Base-by-base conservation (phyloP, 306 rosid species). In the Cucumis cinereus region DNA sequence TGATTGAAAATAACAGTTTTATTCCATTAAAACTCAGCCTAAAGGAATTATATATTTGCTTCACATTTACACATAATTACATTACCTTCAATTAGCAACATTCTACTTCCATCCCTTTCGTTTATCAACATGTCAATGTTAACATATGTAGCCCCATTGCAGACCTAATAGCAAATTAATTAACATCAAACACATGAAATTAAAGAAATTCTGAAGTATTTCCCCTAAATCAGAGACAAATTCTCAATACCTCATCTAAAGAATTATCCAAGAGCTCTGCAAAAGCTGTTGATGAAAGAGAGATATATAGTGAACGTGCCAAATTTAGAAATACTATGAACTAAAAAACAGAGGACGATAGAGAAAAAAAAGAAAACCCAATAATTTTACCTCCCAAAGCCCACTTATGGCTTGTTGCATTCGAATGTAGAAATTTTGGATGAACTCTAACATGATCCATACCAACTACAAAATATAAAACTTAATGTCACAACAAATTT, bases 321-420 rank as follows among this genome's bases (percentile, higher is more conserved):
- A 73, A 41, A 24, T 11, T 41, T 19, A 41, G 28, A 33, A 49
- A 49, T 4, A 49, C 0, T 30, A 30, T 30, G 35, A 30, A 30
- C 35, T 14, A 6, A 38, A 38, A 40, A 40, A 40, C 10, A 40
- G 43, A 40, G 43, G 43, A 40, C 2, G 2, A 26, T 26, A 26
- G 2, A 26, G 2, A 7, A 0, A 40, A 8, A 41, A 41, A 13
- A 1, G 2, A 45, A 45, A 45, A n/a, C n/a, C 16, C 4, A 5
- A 2, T 3, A 45, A 3, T 12, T 45, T 60, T 87, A 91, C 98
- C 98, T 91, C 98, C 98, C 70, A 93, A 94, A 43, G 96, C 96
- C 98, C 98, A 93, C 80, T 93, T 93, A 76, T 93, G 97, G 80
- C 98, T 93, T 45, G 98, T 93, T 16, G 98, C 98, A 83, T 93